A percentile compares a stretch with the other conserved stretches of the same genome.
Conservation (phyloP, 495 filamentous ascomycete species). For the Trichoderma asperelloides region DNA sequence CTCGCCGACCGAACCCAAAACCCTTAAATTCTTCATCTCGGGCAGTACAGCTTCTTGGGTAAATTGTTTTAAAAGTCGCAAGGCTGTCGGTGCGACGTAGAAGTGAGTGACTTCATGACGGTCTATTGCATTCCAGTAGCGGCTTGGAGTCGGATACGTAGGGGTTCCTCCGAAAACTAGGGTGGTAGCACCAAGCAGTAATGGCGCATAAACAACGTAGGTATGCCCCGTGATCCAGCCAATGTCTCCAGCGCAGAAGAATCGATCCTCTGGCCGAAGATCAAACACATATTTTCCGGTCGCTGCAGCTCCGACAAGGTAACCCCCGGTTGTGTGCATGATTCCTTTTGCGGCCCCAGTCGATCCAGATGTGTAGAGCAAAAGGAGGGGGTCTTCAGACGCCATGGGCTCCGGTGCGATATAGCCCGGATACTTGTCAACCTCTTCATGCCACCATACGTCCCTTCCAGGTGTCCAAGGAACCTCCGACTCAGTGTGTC, state of each 20-base stretch:
- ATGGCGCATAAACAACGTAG: conserved; percentile 93
- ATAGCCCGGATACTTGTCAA: conserved; percentile 89
- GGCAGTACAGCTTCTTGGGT: conserved; percentile 84
- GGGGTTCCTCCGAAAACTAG: conserved; percentile 98
- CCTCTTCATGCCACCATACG: conserved; percentile 96
- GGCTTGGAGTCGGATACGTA: conserved; percentile 92
- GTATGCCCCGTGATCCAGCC: conserved; percentile 99
- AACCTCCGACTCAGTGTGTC: conserved; percentile 89
- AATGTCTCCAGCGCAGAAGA: conserved; percentile 97
- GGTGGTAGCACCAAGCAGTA: conserved; percentile 84
- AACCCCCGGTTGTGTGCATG: conserved; percentile 94
- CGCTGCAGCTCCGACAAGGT: conserved; percentile 81
- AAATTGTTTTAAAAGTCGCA: conserved; percentile 87
- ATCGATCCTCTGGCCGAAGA: conserved; percentile 83
- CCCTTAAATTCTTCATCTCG: conserved; percentile 78
- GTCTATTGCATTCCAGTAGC: conserved; percentile 97
- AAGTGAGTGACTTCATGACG: conserved; percentile 94
- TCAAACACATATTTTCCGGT: conserved; percentile 99
- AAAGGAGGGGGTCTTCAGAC: conserved; percentile 92
- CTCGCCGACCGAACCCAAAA: conserved; percentile 92
- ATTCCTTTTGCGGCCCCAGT: conserved; percentile 98
- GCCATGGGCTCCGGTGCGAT: conserved; percentile 76
- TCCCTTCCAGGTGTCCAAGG: conserved; percentile 85
- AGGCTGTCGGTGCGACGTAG: conserved; percentile 92
- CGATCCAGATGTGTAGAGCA: conserved; percentile 95